Conservation (phyloP, 2,329 filamentous ascomycete species). For the Fusarium oxysporum region DNA sequence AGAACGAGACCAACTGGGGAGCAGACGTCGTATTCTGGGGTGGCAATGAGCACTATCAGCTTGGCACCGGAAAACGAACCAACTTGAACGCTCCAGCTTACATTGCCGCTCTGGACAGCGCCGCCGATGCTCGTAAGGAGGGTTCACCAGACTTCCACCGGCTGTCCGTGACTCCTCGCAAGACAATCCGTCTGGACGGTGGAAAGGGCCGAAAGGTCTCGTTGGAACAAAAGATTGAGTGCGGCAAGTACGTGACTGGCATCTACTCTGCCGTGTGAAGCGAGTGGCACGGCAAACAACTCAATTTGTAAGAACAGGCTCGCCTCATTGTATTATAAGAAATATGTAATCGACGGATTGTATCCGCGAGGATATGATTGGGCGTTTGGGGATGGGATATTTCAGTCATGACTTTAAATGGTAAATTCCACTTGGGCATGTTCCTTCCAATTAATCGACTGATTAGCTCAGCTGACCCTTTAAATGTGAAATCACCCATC, state of each 20-base stretch:
- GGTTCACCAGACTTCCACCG: constrained; percentile 74
- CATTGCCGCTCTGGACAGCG: constrained; percentile 78
- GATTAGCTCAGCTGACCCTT: constrained; percentile 1
- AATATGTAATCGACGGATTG: constrained; percentile 32
- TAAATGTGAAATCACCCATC: not conserved
- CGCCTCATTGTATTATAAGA: constrained; percentile 29
- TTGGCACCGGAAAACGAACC: constrained; percentile 89
- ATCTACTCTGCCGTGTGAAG: constrained; percentile 77
- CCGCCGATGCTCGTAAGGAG: constrained; percentile 68
- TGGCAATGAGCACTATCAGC: constrained; percentile 92
- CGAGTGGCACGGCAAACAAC: not conserved
- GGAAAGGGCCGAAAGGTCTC: constrained; percentile 75
- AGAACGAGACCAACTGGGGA: constrained; percentile 87
- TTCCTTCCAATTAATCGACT: constrained; percentile 13
- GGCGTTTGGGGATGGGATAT: constrained; percentile 31
- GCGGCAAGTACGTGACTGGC: constrained; percentile 82
- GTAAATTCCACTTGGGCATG: constrained; percentile 17
- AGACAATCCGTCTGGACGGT: constrained; percentile 72
- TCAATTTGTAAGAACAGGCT: constrained; percentile 10
- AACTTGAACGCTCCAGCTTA: constrained; percentile 82
- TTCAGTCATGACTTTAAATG: constrained; percentile 23
- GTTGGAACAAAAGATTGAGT: constrained; percentile 89
- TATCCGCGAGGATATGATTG: constrained; percentile 14
- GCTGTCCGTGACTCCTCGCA: constrained; percentile 82
- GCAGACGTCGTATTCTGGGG: constrained; percentile 94